Percentiles rank a stretch among this genome's conserved stretches.
phyloP scores from a whole-genome alignment of 305 asterid genomes.

The Rubia tinctorum region DNA sequence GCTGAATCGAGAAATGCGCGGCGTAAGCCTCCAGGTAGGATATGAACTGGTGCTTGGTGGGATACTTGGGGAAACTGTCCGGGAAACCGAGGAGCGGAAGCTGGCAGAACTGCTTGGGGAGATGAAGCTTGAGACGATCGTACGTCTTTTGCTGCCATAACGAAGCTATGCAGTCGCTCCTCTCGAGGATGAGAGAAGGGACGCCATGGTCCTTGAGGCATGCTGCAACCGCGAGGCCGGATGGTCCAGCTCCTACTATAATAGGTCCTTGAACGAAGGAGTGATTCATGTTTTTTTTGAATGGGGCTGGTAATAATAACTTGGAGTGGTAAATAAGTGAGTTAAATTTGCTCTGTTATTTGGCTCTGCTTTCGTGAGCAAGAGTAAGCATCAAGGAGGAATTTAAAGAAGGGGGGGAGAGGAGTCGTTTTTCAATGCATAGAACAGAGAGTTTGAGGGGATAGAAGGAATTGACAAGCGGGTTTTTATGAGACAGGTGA shows the following conservation, averaged over 20 bases:
- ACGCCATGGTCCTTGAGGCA: slow-evolving; percentile 62
- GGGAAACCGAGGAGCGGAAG: slow-evolving; percentile 69
- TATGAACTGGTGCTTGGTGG: slow-evolving; percentile 62
- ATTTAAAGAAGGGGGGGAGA: slow-evolving; percentile 21
- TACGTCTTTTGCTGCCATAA: slow-evolving; percentile 75
- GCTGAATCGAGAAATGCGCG: slow-evolving; percentile 40
- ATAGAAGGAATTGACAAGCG: slow-evolving; percentile 11
- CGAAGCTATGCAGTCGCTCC: slow-evolving; percentile 76
- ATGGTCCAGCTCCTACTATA: slow-evolving; percentile 91
- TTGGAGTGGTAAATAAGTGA: not conserved
- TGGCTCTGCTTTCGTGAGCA: slow-evolving; percentile 4
- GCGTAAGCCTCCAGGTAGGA: slow-evolving; percentile 77
- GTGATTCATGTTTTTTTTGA: not conserved
- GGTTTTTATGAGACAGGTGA: slow-evolving; percentile 17
- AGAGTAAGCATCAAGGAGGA: slow-evolving; percentile 8
- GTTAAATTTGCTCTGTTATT: slow-evolving; percentile 13
- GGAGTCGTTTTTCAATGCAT: slow-evolving; percentile 21
- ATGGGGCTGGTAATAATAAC: too few species aligned
- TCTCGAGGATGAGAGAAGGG: slow-evolving; percentile 59
- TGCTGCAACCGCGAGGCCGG: slow-evolving; percentile 90
- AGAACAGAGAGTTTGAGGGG: slow-evolving; percentile 17
- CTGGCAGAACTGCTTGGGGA: slow-evolving; percentile 79
- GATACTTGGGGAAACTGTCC: slow-evolving; percentile 58
- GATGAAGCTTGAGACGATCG: slow-evolving; percentile 82
- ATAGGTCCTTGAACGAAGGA: slow-evolving; percentile 55